These are phyloP conservation scores for Yarrowia sp. DNA, from an alignment of 805 yeast species.

Conservation along the genomic window DNA sequence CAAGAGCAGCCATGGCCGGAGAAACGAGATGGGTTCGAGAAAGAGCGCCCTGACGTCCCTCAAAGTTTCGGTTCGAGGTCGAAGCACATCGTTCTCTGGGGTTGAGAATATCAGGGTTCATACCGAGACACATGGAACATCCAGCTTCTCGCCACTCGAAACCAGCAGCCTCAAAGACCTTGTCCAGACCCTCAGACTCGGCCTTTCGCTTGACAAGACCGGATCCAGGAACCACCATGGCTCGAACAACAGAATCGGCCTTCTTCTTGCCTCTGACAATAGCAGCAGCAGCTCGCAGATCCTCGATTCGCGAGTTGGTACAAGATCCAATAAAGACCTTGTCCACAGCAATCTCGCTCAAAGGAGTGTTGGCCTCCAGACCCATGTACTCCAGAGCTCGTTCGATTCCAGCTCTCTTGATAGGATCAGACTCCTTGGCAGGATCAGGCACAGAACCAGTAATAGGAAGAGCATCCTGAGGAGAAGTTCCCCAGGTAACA, in stretches of 20 bases:
- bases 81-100: conserved; percentile 99
- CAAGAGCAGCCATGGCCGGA: conserved; percentile 99
- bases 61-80: conserved; percentile 97
- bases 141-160: conserved; percentile 99
- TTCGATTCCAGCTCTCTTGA: conserved; percentile 77
- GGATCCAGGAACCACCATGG: conserved; percentile 95
- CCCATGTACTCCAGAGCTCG: conserved; percentile 94
- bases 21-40: conserved; percentile 97
- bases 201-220: conserved; percentile 93
- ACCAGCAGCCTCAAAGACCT: conserved; percentile 86
- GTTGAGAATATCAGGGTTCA: conserved; percentile 95
- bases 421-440: conserved; percentile 54
- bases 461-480: conserved; percentile 96
- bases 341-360: conserved; percentile 72
- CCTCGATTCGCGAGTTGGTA: conserved; percentile 97
- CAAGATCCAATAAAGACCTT: conserved; percentile 98
- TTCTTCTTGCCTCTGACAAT: conserved; percentile 87
- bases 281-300: conserved; percentile 89
- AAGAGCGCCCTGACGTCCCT: conserved; percentile 97
- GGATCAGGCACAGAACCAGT: conserved; percentile 92
- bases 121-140: conserved; percentile 98
- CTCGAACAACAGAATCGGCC: conserved; percentile 76
- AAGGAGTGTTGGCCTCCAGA: conserved; percentile 73
- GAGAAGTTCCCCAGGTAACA: conserved; percentile 99
- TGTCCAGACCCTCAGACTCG: conserved; percentile 90